Evolutionary conservation across 768 basidiomycete genomes (phyloP).

Genomic region (Pholiota microspora): DNA sequence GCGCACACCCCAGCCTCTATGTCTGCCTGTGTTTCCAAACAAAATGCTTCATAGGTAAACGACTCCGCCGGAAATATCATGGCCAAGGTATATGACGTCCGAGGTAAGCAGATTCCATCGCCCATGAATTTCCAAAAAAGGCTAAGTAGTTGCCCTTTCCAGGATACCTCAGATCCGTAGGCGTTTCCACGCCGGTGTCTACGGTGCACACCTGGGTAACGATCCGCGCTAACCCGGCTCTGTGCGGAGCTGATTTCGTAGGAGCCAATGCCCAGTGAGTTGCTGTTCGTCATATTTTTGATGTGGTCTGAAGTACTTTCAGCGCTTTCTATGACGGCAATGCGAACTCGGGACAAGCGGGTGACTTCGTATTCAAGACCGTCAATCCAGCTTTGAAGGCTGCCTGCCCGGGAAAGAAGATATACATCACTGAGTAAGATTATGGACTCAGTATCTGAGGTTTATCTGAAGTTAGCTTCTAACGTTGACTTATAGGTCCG

Average conservation of each 20-base stretch:
- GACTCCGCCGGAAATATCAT: constrained; percentile 35
- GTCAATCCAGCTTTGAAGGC: constrained; percentile 33
- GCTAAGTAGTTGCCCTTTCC: not conserved
- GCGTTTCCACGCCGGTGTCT: constrained; percentile 34
- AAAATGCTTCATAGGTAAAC: constrained; percentile 14
- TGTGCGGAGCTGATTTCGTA: constrained; percentile 37
- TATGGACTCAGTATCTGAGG: not conserved
- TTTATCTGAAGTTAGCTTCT: not conserved
- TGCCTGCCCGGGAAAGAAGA: constrained; percentile 35
- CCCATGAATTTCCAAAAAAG: not conserved
- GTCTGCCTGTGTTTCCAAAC: not conserved
- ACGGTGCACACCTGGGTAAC: constrained; percentile 39
- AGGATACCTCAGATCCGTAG: constrained; percentile 35
- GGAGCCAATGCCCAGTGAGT: constrained; percentile 42
- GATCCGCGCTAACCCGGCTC: constrained; percentile 29
- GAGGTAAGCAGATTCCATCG: constrained; percentile 25
- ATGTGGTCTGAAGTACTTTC: not conserved
- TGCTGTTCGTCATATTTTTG: not conserved
- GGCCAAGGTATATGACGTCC: constrained; percentile 35
- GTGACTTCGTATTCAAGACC: constrained; percentile 37
- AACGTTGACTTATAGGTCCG: constrained; percentile 24
- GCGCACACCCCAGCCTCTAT: not conserved
- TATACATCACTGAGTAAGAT: constrained; percentile 38
- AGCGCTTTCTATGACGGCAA: constrained; percentile 38
- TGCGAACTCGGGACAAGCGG: constrained; percentile 28